Base-by-base conservation (phyloP, 208 protist genomes). In the Vickermania ingenoplastis region DNA sequence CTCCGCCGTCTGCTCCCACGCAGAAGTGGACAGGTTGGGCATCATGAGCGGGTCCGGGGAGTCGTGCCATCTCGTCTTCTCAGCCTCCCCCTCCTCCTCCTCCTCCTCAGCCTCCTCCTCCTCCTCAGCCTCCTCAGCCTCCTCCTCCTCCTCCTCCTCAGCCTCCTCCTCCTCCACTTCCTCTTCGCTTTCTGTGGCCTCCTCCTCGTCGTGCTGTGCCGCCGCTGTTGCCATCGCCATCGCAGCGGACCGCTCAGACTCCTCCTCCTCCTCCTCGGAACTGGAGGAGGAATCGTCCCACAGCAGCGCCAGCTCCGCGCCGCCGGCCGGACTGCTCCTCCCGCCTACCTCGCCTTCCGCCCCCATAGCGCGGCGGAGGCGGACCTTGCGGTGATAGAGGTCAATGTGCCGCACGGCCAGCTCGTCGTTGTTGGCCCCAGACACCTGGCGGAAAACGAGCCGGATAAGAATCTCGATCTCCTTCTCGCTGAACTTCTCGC, bases 391-490 rank as follows among this genome's bases (percentile, higher is more conserved):
- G 60, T 78, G 65, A 23, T 86, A 82, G 25, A 83, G 59, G 2
- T 67, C 31, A 29, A 89, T 89, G 60, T 89, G 74, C 56, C 73
- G 57, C 31, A 58, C 51, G 5, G 71, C 72, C 5, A 91, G 61
- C 5, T 61, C 59, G 58, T 86, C 75, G 45, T 89, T 75, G 61
- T 77, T 85, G 24, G 78, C 71, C 55, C 83, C 79, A 26, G 73
- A 68, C 25, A 87, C 81, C 28, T 77, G 68, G 3, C 83, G 73
- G 50, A 91, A 91, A 1, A 94, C 87, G 17, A 94, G 72, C 17
- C 77, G 73, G 21, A 94, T 78, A 11, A 94, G 79, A 58, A 78
- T 73, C 69, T 89, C 81, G n/a, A 83, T 63, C 65, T 94, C 87
- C n/a, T 62, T 59, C 11, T 41, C 53, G 21, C 66, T 70, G 67